These are phyloP conservation scores for Podila epicladia DNA, from an alignment of 192 early-diverging fungal genomes.

Conservation along the genomic window DNA sequence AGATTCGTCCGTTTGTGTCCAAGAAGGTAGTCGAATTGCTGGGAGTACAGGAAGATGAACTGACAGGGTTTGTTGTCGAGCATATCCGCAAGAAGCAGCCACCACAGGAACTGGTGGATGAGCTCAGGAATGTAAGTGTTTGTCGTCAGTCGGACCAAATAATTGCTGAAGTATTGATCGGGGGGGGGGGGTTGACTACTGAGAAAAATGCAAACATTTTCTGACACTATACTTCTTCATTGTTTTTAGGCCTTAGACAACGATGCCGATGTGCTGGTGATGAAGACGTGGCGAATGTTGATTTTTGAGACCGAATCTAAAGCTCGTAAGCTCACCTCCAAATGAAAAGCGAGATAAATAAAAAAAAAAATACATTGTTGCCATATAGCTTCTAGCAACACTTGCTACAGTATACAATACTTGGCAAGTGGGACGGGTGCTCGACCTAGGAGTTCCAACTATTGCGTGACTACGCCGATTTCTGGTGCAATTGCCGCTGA, in stretches of 20 bases:
- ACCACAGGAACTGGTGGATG: slow-evolving; percentile 74
- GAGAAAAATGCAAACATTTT: neutral
- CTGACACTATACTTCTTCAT: neutral
- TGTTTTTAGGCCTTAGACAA: slow-evolving; percentile 80
- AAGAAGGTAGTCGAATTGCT: slow-evolving; percentile 86
- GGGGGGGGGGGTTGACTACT: neutral
- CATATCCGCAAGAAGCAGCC: slow-evolving; percentile 73
- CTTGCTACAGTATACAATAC: too few relatives aligned
- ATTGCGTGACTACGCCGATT: too few relatives aligned
- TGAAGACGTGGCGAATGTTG: slow-evolving; percentile 88
- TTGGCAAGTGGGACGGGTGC: too few relatives aligned
- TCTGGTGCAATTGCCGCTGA: too few relatives aligned
- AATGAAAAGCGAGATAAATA: neutral
- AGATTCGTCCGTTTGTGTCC: slow-evolving; percentile 77
- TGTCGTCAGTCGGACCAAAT: neutral
- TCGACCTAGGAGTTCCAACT: too few relatives aligned
- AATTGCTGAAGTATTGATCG: too few relatives aligned
- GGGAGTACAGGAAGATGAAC: slow-evolving; percentile 80
- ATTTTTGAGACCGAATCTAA: slow-evolving; percentile 86
- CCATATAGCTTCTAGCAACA: neutral
- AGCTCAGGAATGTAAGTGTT: slow-evolving; percentile 75
- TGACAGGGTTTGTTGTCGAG: slow-evolving; percentile 83
- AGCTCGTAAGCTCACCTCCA: slow-evolving; percentile 39
- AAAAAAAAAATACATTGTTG: neutral
- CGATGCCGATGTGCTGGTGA: slow-evolving; percentile 88